Evolutionary conservation across 2,329 filamentous ascomycete species (phyloP), one percentile per base, ranked within the genome.

Genomic region (Cephalotrichum gorgonifer): DNA sequence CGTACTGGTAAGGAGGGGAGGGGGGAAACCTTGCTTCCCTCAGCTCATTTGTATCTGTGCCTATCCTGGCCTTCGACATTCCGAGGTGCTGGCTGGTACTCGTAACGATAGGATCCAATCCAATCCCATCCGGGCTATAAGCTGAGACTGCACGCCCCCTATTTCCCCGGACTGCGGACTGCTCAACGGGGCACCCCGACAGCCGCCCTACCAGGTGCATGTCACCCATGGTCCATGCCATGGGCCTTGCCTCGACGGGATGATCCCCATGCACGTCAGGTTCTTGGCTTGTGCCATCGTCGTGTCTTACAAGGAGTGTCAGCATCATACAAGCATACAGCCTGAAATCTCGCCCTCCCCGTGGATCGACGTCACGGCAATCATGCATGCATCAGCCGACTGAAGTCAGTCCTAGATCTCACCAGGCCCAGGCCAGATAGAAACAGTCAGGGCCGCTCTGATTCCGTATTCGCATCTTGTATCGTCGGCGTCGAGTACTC

Each of bases 231-330:
- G 35, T 17, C 22, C 15, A 6, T 17, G 35, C 35, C 22, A 39
- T 25, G 15, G 9, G 15, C 43, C 23, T 27, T n/a, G n/a, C n/a
- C n/a, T n/a, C n/a, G n/a, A 20, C 35, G 35, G 30, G 35, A 39
- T 35, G 25, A 28, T 39, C 39, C 33, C 33, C 33, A 47, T 25
- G 31, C 45, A 47, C 31, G 25, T 30, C 33, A 33, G 27, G 31
- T 9, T 47, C 41, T 47, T 20, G 45, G 20, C 45, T 41, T 47
- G 45, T 47, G 45, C 44, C 45, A 41, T 47, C 45, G 45, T 26
- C 25, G 17, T 39, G 45, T n/a, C n/a, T n/a, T 22, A 39, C 17
- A 39, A 30, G n/a, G n/a, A 39, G 35, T 47, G 45, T 41, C 45
- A 47, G 31, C 44, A 31, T 47, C 39, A 38, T 26, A 35, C 14